A percentile compares a stretch with the other conserved stretches of the same genome.
These are phyloP conservation scores for Geotrichum cucujoidarum DNA, from an alignment of 1,139 yeast species.

Conservation along the genomic window DNA sequence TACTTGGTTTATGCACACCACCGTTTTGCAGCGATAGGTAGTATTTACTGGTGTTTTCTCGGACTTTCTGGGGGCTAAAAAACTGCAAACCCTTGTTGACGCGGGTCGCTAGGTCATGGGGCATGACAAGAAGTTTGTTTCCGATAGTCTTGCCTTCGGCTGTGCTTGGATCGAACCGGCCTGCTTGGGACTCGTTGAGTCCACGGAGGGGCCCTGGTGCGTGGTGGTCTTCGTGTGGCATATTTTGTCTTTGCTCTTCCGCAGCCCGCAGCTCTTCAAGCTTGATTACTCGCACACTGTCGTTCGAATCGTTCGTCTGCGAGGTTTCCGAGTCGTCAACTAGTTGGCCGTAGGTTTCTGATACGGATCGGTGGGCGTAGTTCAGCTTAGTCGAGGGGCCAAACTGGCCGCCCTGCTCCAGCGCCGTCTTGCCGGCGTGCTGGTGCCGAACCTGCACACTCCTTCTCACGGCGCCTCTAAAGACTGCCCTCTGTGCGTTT, in stretches of 20 bases:
- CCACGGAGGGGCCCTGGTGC: not conserved
- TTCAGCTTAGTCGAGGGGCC: constrained; percentile 15
- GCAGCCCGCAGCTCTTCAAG: constrained; percentile 9
- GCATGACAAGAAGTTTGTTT: constrained; percentile 20
- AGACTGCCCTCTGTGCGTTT: too few relatives aligned
- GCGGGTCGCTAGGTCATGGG: constrained; percentile 22
- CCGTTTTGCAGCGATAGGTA: constrained; percentile 26
- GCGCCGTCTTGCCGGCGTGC: not conserved
- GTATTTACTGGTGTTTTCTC: constrained; percentile 29
- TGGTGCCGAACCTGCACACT: not conserved
- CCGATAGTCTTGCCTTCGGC: constrained; percentile 16
- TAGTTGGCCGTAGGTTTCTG: constrained; percentile 16
- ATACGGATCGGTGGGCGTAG: constrained; percentile 16
- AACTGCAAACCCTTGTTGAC: constrained; percentile 23
- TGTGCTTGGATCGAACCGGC: constrained; percentile 14
- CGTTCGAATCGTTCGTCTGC: not conserved
- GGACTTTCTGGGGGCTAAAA: constrained; percentile 28
- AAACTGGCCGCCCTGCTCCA: constrained; percentile 5
- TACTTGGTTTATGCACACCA: constrained; percentile 32
- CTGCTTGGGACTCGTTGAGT: constrained; percentile 1
- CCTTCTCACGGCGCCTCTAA: not conserved
- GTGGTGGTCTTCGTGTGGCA: not conserved
- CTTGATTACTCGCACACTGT: constrained; percentile 3
- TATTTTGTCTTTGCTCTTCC: constrained; percentile 3
- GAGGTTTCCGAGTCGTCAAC: constrained; percentile 14